phyloP scores from a whole-genome alignment of 805 yeast genomes.

The Candida ponderosae region DNA sequence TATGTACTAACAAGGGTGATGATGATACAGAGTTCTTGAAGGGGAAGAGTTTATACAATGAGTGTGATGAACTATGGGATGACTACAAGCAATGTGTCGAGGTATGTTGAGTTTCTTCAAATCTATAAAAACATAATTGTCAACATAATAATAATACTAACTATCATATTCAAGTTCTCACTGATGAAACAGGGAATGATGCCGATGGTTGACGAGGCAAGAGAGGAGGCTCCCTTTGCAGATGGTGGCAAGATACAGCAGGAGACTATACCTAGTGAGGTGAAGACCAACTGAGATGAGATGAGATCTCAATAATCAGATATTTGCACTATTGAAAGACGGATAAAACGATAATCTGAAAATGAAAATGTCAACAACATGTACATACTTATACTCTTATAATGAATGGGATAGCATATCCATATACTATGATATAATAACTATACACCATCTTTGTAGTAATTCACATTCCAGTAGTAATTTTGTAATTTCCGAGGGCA shows the following conservation, averaged over 20 bases:
- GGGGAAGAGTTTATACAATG: conserved; percentile 55
- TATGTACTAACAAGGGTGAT: conserved; percentile 1
- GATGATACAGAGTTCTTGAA: conserved; percentile 42
- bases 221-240: conserved; percentile 85
- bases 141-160: not conserved
- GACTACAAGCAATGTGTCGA: conserved; percentile 86
- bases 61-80: conserved; percentile 86
- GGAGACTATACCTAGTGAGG: conserved; percentile 1
- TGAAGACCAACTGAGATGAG: not conserved
- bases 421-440: too few species aligned
- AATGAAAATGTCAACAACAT: too few species aligned
- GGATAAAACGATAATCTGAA: too few species aligned
- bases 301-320: too few species aligned
- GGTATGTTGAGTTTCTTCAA: conserved; percentile 26
- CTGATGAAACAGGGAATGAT: conserved; percentile 69
- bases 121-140: too few species aligned
- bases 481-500: too few species aligned
- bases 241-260: conserved; percentile 43
- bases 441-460: too few species aligned
- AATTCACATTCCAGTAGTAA: too few species aligned
- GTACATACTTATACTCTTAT: too few species aligned
- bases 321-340: too few species aligned
- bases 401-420: too few species aligned
- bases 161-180: conserved; percentile 25
- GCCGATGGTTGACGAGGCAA: conserved; percentile 80